phyloP scores from a whole-genome alignment of 2,329 filamentous ascomycete genomes.

The Clonostachys rhizophaga region DNA sequence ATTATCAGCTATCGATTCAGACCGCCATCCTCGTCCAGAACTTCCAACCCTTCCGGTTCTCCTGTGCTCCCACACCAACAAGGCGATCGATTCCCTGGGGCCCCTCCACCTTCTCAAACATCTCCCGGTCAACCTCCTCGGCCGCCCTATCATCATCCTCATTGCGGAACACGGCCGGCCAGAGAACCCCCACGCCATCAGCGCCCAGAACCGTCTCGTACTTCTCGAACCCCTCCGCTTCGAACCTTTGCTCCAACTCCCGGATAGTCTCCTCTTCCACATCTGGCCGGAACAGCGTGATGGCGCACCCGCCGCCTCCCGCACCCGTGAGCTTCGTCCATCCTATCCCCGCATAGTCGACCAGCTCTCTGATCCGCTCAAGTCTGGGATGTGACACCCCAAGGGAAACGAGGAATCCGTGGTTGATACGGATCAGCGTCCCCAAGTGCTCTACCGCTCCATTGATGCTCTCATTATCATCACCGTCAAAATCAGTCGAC shows the following conservation, averaged over 20 bases:
- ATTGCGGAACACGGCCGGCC: conserved; percentile 82
- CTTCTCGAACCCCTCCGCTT: conserved; percentile 70
- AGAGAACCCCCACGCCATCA: conserved; percentile 89
- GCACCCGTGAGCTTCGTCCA: conserved; percentile 98
- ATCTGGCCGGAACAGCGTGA: conserved; percentile 76
- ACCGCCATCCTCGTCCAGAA: conserved; percentile 57
- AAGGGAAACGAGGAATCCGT: conserved; percentile 83
- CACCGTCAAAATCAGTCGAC: conserved; percentile 62
- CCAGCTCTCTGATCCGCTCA: conserved; percentile 85
- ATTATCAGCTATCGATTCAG: too few relatives aligned
- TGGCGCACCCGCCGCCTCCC: conserved; percentile 92
- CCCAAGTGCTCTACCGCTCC: conserved; percentile 80
- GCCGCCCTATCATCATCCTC: conserved; percentile 74
- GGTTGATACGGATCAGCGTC: conserved; percentile 88
- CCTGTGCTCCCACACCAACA: conserved; percentile 71
- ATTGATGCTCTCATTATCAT: conserved; percentile 57
- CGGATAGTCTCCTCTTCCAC: conserved; percentile 50
- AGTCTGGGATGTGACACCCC: conserved; percentile 93
- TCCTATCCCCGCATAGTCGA: conserved; percentile 83
- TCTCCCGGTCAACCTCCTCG: conserved; percentile 87
- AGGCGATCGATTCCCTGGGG: conserved; percentile 82
- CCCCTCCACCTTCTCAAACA: conserved; percentile 75
- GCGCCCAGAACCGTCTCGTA: conserved; percentile 89
- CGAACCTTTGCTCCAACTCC: conserved; percentile 60
- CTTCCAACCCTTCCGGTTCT: conserved; percentile 75